Evolutionary conservation across 768 basidiomycete species (phyloP), one percentile per base, ranked within the genome.

Genomic region (Phylloporus sp.): DNA sequence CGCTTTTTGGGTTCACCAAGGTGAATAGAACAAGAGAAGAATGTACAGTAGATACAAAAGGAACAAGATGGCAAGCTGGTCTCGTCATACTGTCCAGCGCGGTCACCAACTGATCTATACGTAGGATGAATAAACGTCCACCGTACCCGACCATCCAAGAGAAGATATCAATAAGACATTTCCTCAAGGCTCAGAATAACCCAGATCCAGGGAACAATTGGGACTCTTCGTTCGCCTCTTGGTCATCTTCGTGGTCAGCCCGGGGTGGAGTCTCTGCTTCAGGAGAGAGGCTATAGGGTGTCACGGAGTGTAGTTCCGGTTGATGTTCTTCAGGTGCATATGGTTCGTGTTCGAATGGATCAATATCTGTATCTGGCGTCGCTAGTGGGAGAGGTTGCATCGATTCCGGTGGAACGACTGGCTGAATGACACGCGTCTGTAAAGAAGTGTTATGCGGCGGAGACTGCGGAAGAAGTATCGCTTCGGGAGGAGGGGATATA

Each of bases 141-240:
- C 26, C 13, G 34, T n/a, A 26, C 18, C 20, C 28, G n/a, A 11
- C 32, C 2, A 16, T 22, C 45, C 23, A 40, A 8, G 29, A 40
- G 44, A 26, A 40, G 44, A 6, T 12, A 12, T 13, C 34, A 36
- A 41, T 41, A 41, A 20, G 24, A 13, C 26, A 18, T 20, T 7
- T 18, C 13, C 24, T 24, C 16, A n/a, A 40, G 18, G 42, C 26
- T 71, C 58, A 75, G 54, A 72, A 76, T 42, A 76, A 48, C 36
- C 72, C 75, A 23, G 74, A 75, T 26, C 74, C 74, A 22, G 74
- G 74, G 66, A 76, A 73, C 48, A 76, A 38, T 54, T 65, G 74
- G 13, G 70, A 72, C 38, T 64, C 68, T 52, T 70, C 73, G 35
- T 50, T 61, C 13, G 46, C 58, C 35, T 63, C 61, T 24, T 56